A percentile compares a stretch with the other conserved stretches of the same genome.
These are phyloP conservation scores for Knufia petricola DNA, from an alignment of 2,329 filamentous ascomycete genomes.

Conservation along the genomic window DNA sequence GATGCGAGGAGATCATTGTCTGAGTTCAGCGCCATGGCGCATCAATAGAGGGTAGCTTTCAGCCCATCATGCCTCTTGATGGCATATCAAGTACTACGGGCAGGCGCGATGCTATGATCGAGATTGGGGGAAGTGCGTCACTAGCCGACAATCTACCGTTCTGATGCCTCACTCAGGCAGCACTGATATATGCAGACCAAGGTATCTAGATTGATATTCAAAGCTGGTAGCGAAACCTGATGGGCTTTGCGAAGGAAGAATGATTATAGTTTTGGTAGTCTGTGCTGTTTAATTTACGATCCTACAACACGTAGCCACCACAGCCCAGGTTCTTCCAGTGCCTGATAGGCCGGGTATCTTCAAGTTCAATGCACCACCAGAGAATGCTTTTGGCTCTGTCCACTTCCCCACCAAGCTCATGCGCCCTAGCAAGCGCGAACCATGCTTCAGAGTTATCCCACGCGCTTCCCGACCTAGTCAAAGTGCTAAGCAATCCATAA, in stretches of 20 bases:
- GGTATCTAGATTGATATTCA: no score
- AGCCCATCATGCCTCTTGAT: conserved; percentile 10
- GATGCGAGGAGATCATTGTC: conserved; percentile 64
- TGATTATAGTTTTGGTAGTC: not conserved
- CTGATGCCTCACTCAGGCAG: no score
- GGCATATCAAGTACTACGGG: not conserved
- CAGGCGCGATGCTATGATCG: not conserved
- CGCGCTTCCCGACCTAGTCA: conserved; percentile 75
- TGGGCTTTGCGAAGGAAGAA: not conserved
- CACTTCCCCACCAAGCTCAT: conserved; percentile 75
- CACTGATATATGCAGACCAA: no score
- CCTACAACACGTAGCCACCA: conserved; percentile 55
- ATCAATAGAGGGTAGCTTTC: conserved; percentile 17
- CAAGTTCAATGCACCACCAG: conserved; percentile 96
- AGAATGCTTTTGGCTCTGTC: conserved; percentile 86
- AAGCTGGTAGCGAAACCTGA: not conserved
- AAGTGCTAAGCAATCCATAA: conserved; percentile 66
- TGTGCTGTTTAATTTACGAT: not conserved
- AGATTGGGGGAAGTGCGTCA: not conserved
- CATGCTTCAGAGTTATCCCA: conserved; percentile 94
- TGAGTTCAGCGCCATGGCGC: conserved; percentile 59
- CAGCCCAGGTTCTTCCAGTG: conserved; percentile 63
- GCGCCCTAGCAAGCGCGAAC: conserved; percentile 76
- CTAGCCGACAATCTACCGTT: not conserved
- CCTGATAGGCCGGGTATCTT: conserved; percentile 71